Evolutionary conservation across 129 eudicot genomes (phyloP), one percentile per base, ranked within the genome.

Genomic region (Apium graveolens): DNA sequence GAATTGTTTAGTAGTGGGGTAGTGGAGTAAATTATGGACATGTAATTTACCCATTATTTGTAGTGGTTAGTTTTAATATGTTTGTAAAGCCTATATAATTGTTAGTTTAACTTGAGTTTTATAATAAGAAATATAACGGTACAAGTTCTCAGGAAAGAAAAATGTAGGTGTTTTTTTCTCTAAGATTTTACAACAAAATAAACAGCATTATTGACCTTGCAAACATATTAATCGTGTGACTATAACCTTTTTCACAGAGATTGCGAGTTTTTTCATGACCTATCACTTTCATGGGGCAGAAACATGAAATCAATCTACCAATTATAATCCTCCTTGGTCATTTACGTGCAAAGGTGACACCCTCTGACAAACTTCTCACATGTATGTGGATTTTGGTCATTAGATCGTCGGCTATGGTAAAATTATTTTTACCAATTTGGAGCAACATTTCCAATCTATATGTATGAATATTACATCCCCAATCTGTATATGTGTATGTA

Each of bases 241-340:
- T 37, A 10, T 24, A 39, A 39, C 9, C 49, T 1, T 71, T 71
- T 71, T 14, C 31, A 39, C 49, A 41, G 24, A 6, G 24, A 39
- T 3, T 11, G 18, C 1, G 45, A n/a, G 5, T 72, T 4, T 41
- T 21, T 41, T 12, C 8, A 12, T 41, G 76, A 42, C 37, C 51
- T 24, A 42, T 62, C 55, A 62, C 55, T 63, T 62, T 63, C 80
- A 77, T 63, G 60, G 80, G 38, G 65, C 55, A 77, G 57, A 62
- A 60, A 69, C 29, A 72, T 38, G 45, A 3, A n/a, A 39, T 42
- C 49, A n/a, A 39, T 26, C 53, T 21, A 38, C 39, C 65, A 57
- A 6, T 7, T 57, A 24, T n/a, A 8, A 57, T 57, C 31, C 31
- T 57, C 65, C 68, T 9, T 3, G 34, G 68, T 60, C 68, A 57